Percentiles rank a stretch among this genome's conserved stretches.
Conservation (phyloP, 2,329 filamentous ascomycete genomes). For the Clonostachys rosea region DNA sequence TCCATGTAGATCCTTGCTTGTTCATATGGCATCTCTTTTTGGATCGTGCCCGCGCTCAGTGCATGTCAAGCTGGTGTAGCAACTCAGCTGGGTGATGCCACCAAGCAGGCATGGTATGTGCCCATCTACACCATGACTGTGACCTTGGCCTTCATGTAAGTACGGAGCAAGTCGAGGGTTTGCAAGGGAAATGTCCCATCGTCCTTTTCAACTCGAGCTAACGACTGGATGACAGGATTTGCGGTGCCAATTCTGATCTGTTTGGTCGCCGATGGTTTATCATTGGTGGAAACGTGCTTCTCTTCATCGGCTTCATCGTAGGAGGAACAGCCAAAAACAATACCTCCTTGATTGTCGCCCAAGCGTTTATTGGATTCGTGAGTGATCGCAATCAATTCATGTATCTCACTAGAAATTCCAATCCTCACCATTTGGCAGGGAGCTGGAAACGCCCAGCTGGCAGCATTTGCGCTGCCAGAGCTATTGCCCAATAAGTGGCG, state of each 20-base stretch:
- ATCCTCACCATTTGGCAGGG: constrained; percentile 10
- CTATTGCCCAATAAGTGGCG: constrained; percentile 43
- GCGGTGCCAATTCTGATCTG: constrained; percentile 37
- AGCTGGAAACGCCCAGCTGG: constrained; percentile 35
- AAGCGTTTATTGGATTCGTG: constrained; percentile 32
- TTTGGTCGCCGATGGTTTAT: constrained; percentile 30
- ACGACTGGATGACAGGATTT: constrained; percentile 12
- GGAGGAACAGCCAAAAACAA: constrained; percentile 30
- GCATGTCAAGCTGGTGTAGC: constrained; percentile 20
- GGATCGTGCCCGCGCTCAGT: constrained; percentile 26
- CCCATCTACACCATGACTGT: constrained; percentile 28
- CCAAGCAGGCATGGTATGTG: constrained; percentile 23
- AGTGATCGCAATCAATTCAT: no score
- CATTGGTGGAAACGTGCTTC: constrained; percentile 18
- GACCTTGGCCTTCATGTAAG: constrained; percentile 3
- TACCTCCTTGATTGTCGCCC: constrained; percentile 28
- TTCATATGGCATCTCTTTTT: constrained; percentile 29
- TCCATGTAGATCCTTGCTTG: constrained; percentile 19
- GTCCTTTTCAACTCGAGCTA: no score
- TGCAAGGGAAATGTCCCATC: neutral
- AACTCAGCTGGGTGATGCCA: constrained; percentile 23
- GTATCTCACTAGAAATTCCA: no score
- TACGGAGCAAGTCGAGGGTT: neutral
- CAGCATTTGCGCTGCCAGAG: constrained; percentile 38
- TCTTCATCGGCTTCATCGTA: constrained; percentile 24